Evolutionary conservation across 495 filamentous ascomycete species (phyloP).

Genomic region (Aspergillus nanangensis): DNA sequence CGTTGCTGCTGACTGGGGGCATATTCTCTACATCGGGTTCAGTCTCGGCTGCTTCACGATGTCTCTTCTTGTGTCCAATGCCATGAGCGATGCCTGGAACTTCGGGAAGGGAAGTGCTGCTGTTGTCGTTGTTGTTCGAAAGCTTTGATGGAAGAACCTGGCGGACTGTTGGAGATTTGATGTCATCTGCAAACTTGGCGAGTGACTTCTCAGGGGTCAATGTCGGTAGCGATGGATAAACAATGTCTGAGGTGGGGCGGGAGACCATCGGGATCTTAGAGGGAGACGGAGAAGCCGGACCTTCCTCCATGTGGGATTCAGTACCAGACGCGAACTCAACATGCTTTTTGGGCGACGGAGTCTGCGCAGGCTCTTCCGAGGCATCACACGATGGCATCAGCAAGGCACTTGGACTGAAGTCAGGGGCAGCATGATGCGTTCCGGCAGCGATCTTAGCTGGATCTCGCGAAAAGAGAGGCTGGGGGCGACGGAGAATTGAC

Average conservation of each 20-base stretch:
- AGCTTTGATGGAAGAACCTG: slow-evolving; percentile 31
- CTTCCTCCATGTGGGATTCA: slow-evolving; percentile 36
- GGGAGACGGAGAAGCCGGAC: slow-evolving; percentile 37
- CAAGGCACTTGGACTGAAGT: slow-evolving; percentile 41
- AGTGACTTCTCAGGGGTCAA: slow-evolving; percentile 32
- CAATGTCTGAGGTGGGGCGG: slow-evolving; percentile 28
- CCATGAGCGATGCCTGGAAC: slow-evolving; percentile 57
- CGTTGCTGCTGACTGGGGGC: slow-evolving; percentile 25
- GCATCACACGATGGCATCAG: slow-evolving; percentile 26
- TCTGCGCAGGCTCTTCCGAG: slow-evolving; percentile 25
- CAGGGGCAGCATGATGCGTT: slow-evolving; percentile 50
- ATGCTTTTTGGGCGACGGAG: slow-evolving; percentile 51
- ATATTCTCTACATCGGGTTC: slow-evolving; percentile 40
- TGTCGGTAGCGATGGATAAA: slow-evolving; percentile 38
- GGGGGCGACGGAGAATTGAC: slow-evolving; percentile 58
- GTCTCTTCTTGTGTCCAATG: slow-evolving; percentile 69
- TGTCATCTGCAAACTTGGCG: slow-evolving; percentile 1
- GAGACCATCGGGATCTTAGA: slow-evolving; percentile 34
- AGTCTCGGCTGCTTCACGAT: slow-evolving; percentile 46
- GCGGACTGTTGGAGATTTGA: slow-evolving; percentile 28
- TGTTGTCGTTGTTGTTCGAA: slow-evolving; percentile 2
- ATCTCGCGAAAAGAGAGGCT: slow-evolving; percentile 58
- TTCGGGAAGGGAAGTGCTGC: slow-evolving; percentile 17
- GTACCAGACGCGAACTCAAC: slow-evolving; percentile 57
- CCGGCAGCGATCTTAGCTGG: slow-evolving; percentile 57